Evolutionary conservation across 2,329 filamentous ascomycete genomes (phyloP).

Genomic region (Fusarium anthophilum): DNA sequence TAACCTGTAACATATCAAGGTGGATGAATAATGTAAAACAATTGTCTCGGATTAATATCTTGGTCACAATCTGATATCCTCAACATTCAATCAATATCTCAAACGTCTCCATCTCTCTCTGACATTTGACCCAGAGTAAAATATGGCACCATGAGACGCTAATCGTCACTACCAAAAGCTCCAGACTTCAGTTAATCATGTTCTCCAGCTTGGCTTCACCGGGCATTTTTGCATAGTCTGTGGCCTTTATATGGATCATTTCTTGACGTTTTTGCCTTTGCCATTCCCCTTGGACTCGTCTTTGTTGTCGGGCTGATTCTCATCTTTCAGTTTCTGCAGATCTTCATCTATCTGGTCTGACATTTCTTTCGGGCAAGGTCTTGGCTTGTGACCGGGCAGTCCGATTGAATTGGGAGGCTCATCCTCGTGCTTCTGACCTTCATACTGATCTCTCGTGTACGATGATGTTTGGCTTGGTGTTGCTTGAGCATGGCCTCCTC

Average conservation of each 20-base stretch:
- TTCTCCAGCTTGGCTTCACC: neutral
- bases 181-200: neutral
- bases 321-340: neutral
- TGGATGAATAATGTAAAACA: neutral
- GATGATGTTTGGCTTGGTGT: neutral
- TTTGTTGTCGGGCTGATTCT: neutral
- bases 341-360: too few relatives aligned
- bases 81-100: neutral
- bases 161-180: neutral
- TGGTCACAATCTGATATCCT: neutral
- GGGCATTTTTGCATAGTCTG: neutral
- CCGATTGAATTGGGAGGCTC: too few relatives aligned
- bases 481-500: neutral
- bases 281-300: too few relatives aligned
- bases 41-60: slow-evolving; percentile 19
- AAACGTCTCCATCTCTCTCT: neutral
- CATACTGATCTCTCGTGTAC: too few relatives aligned
- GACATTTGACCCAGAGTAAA: neutral
- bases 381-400: too few relatives aligned
- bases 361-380: too few relatives aligned
- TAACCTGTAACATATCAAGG: neutral
- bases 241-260: neutral
- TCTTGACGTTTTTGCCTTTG: neutral
- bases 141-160: neutral
- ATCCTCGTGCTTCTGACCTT: too few relatives aligned